Evolutionary conservation across 2,329 filamentous ascomycete species (phyloP), one percentile per base, ranked within the genome.

Genomic region (Apiospora marii): DNA sequence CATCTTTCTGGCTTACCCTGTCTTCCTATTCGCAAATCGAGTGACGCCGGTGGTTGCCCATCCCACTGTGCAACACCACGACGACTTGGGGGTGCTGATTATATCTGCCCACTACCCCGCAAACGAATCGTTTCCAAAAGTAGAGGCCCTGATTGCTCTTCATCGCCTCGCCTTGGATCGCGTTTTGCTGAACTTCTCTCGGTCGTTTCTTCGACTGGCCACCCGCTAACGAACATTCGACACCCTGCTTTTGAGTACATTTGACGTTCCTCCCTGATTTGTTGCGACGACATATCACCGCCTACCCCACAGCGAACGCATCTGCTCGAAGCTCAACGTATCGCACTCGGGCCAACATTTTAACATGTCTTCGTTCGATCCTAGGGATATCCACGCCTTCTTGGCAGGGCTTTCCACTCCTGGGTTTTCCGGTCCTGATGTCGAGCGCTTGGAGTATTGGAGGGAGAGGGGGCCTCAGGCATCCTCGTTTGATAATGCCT

Each of bases 81-180:
- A 34, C 34, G 24, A 7, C 34, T 41, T 64, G 34, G 34, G 34
- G 22, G 34, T n/a, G 34, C 34, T 34, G 58, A n/a, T 5, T 64
- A 64, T 64, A 64, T 64, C 58, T 41, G 14, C 58, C 58, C 34
- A n/a, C 58, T 64, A 64, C 58, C 58, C 58, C 58, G 58, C 58
- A 10, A 41, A 4, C 34, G 30, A 64, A 22, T 10, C 8, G 27
- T 22, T 34, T 13, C 19, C 30, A 8, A n/a, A 19, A 22, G 30
- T 37, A 37, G 19, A 16, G 53, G 16, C 22, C 30, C 4, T 8
- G 19, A 37, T 64, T 41, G 34, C 58, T 41, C 58, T 64, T 41
- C 34, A 41, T 64, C 58, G 30, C 58, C 19, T 64, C 58, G 19
- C 34, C 19, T 64, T n/a, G 3, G 8, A 41, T 13, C 14, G 58